Conservation (phyloP, 1,139 yeast genomes). For the Candida smagusa region DNA sequence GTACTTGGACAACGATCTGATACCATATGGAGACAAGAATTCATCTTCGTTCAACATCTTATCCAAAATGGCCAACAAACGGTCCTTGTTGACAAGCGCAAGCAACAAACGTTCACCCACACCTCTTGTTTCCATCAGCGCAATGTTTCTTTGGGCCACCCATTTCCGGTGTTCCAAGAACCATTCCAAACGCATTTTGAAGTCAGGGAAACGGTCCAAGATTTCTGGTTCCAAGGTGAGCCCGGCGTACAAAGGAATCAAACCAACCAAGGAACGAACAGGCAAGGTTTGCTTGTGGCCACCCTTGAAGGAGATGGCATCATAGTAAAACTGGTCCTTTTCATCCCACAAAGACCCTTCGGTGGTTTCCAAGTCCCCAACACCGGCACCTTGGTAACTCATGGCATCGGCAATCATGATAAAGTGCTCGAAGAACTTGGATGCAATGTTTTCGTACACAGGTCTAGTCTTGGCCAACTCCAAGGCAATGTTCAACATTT, state of each 20-base stretch:
- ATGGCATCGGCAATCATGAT: conserved; percentile 91
- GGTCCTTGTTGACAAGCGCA: conserved; percentile 78
- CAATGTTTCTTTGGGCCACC: conserved; percentile 84
- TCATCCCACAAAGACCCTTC: conserved; percentile 86
- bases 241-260: conserved; percentile 90
- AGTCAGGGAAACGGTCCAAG: conserved; percentile 75
- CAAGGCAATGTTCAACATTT: conserved; percentile 90
- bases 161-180: conserved; percentile 69
- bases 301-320: conserved; percentile 85
- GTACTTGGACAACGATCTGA: conserved; percentile 83
- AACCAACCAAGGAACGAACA: conserved; percentile 86
- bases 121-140: conserved; percentile 83
- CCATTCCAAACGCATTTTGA: conserved; percentile 86
- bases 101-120: conserved; percentile 80
- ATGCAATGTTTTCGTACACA: conserved; percentile 91
- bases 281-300: conserved; percentile 71
- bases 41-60: conserved; percentile 88
- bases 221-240: conserved; percentile 87
- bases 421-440: conserved; percentile 93
- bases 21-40: conserved; percentile 83
- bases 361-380: conserved; percentile 42
- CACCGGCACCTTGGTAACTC: conserved; percentile 62
- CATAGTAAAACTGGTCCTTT: conserved; percentile 84
- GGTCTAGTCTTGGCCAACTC: conserved; percentile 85
- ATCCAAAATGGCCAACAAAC: conserved; percentile 71